Conservation (phyloP, 1,139 yeast species). For the Lipomyces yarrowii region DNA sequence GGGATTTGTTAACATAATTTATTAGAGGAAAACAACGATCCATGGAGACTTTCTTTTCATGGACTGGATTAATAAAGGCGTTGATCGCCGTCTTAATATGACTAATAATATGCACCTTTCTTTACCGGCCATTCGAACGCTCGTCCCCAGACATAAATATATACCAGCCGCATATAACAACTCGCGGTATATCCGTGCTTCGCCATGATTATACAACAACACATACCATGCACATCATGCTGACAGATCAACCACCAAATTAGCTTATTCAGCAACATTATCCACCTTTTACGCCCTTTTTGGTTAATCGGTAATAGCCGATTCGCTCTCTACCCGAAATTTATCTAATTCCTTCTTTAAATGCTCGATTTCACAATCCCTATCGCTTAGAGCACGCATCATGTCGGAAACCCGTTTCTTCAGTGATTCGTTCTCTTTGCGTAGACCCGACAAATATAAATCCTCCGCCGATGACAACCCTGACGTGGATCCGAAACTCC, state of each 20-base stretch:
- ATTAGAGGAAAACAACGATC: background rate
- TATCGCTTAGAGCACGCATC: conserved; percentile 37
- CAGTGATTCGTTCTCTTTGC: conserved; percentile 42
- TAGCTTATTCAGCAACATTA: background rate
- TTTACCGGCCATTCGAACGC: background rate
- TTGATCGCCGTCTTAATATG: background rate
- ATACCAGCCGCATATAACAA: background rate
- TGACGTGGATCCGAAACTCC: conserved; percentile 33
- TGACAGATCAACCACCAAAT: background rate
- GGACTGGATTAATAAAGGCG: background rate
- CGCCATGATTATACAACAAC: background rate
- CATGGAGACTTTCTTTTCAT: no score
- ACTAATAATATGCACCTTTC: background rate
- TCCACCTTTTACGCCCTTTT: background rate
- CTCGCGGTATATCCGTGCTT: background rate
- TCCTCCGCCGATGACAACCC: conserved; percentile 34
- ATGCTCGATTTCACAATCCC: conserved; percentile 40
- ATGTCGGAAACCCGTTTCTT: conserved; percentile 42
- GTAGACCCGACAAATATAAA: conserved; percentile 33
- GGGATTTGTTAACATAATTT: background rate
- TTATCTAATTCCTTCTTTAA: conserved; percentile 24
- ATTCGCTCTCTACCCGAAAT: conserved; percentile 7
- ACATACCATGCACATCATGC: background rate
- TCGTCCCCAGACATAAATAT: background rate
- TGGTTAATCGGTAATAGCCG: conserved; percentile 1